Evolutionary conservation across 1,284 basidiomycete genomes (phyloP), one percentile per base, ranked within the genome.

Genomic region (Macrocystidia cucumis): DNA sequence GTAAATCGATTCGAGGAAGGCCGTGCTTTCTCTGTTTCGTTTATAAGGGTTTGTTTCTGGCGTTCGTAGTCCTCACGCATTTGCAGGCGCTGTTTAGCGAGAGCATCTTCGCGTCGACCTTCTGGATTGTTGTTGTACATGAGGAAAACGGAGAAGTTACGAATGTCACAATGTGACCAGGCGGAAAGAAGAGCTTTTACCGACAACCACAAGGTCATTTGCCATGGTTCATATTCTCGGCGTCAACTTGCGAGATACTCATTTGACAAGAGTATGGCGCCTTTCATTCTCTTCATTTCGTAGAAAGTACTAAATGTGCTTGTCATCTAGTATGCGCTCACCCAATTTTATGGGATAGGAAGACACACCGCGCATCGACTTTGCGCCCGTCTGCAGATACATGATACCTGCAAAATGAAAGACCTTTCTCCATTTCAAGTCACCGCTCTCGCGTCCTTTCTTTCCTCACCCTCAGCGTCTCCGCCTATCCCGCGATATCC

Each of bases 1-100:
- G 93, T 84, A 57, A 99, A 99, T 38, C 92, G 87, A 52, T 87
- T 84, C 1, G 74, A 63, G 0, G 87, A 88, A 4, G 86, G 79
- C 37, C 86, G 77, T 41, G 85, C 73, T 59, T 90, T 88, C 63
- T 89, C 86, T 2, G 84, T 88, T 58, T 87, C 84, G 44, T 69
- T 75, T 45, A 87, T 78, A 52, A 95, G 77, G 29, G 74, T 78
- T 47, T 84, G 78, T 53, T 91, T 91, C 56, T 93, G 87, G n/a
- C 86, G 74, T 49, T 91, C 86, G 50, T 78, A 95, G 35, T 90
- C 87, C 51, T 91, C 85, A 51, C 88, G 77, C 69, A 86, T 82
- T 50, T 85, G 81, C 35, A 68, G 71, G 43, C 89, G 81, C 58
- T 87, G 78, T 53, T 91, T 91, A 23, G 74, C 69, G 44, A 91